Conservation (phyloP, 2,329 filamentous ascomycete genomes). For the Cryphonectria carpinicola region DNA sequence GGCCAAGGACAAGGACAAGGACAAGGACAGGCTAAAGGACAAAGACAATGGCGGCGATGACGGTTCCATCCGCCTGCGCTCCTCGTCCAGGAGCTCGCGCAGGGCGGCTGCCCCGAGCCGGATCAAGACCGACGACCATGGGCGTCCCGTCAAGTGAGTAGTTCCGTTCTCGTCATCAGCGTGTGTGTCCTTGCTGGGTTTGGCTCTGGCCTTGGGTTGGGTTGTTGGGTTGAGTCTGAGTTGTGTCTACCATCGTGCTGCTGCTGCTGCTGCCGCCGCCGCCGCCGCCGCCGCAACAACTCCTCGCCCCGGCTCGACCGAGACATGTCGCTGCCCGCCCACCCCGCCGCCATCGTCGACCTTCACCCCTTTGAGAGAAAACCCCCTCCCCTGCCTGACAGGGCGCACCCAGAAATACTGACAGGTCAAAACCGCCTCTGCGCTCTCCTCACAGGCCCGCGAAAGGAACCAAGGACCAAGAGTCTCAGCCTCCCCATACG, state of each 20-base stretch:
- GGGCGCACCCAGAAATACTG: constrained; percentile 31
- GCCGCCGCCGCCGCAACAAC: constrained; percentile 13
- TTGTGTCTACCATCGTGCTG: constrained; percentile 13
- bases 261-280: constrained; percentile 13
- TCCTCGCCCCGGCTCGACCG: constrained; percentile 30
- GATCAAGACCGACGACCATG: constrained; percentile 60
- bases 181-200: not conserved
- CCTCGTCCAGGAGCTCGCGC: constrained; percentile 36
- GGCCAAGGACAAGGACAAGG: constrained; percentile 32
- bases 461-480: constrained; percentile 44
- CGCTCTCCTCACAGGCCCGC: constrained; percentile 36
- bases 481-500: constrained; percentile 36
- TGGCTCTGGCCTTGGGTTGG: no score
- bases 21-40: constrained; percentile 17
- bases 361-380: not conserved
- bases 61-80: constrained; percentile 39
- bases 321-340: constrained; percentile 24
- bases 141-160: constrained; percentile 46
- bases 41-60: constrained; percentile 31
- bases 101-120: constrained; percentile 47
- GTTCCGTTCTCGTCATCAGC: constrained; percentile 28
- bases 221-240: not conserved
- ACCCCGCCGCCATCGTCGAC: not conserved
- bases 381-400: constrained; percentile 2
- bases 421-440: constrained; percentile 35